A percentile compares a stretch with the other conserved stretches of the same genome.
Evolutionary conservation across 2,329 filamentous ascomycete genomes (phyloP).

Genomic region (Furcasterigmium sp.): DNA sequence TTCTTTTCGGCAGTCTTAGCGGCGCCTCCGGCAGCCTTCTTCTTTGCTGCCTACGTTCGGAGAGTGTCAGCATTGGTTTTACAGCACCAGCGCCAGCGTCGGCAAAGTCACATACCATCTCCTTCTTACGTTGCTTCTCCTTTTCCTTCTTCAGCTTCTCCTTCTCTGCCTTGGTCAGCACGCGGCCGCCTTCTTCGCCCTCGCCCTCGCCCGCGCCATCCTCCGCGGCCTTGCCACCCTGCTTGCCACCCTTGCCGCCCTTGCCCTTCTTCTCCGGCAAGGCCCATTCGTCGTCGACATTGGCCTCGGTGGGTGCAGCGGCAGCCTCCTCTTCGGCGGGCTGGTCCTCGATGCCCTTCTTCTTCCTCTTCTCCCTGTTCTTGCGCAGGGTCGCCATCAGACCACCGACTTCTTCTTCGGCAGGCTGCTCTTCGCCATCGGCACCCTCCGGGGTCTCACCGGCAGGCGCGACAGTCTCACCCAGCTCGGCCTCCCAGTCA

Average conservation of each 20-base stretch:
- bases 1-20: conserved; percentile 45
- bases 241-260: conserved; percentile 41
- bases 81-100: background rate
- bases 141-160: conserved; percentile 97
- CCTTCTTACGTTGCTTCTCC: conserved; percentile 98
- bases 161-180: conserved; percentile 97
- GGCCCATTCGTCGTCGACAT: conserved; percentile 79
- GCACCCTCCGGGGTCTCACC: conserved; percentile 44
- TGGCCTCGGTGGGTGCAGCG: conserved; percentile 78
- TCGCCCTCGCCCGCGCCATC: conserved; percentile 37
- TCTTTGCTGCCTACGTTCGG: conserved; percentile 66
- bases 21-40: conserved; percentile 49
- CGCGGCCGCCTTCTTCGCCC: conserved; percentile 53
- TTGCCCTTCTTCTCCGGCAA: conserved; percentile 72
- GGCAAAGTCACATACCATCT: conserved; percentile 61
- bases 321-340: conserved; percentile 53
- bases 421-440: conserved; percentile 43
- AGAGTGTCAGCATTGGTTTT: background rate
- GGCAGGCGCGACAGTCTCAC: conserved; percentile 66
- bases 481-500: conserved; percentile 92
- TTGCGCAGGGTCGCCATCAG: conserved; percentile 77
- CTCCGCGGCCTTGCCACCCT: conserved; percentile 37
- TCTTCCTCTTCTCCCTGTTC: conserved; percentile 83
- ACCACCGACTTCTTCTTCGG: conserved; percentile 57
- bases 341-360: conserved; percentile 75